These are phyloP conservation scores for Nicotiana paniculata DNA, from an alignment of 257 asterid species.

Conservation along the genomic window DNA sequence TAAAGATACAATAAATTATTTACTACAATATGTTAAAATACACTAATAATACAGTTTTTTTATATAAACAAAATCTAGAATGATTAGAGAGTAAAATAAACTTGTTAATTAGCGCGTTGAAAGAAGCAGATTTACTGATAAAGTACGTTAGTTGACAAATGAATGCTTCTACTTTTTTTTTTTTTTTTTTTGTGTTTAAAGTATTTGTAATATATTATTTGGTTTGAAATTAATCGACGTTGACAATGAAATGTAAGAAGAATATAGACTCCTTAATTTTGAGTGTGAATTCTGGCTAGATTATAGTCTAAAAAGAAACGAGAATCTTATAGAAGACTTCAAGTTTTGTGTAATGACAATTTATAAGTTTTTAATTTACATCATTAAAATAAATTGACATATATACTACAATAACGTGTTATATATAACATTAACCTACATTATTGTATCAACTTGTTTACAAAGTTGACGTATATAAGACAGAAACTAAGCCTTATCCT, in stretches of 20 bases:
- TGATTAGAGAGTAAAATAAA: too few species aligned
- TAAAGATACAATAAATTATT: too few species aligned
- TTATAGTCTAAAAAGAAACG: too few species aligned
- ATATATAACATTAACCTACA: too few species aligned
- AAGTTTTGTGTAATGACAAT: background rate
- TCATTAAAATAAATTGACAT: background rate
- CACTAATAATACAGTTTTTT: too few species aligned
- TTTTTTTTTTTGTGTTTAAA: background rate
- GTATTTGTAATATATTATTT: too few species aligned
- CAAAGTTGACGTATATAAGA: background rate
- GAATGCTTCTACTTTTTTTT: too few species aligned
- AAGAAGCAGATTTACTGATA: background rate
- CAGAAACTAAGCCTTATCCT: too few species aligned
- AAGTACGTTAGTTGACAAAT: background rate
- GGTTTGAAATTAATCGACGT: background rate
- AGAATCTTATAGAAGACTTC: background rate
- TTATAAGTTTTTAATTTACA: background rate
- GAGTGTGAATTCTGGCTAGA: too few species aligned
- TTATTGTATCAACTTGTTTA: too few species aligned
- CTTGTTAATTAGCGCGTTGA: background rate
- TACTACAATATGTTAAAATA: too few species aligned
- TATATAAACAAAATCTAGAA: too few species aligned
- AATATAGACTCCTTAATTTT: background rate
- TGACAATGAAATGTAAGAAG: background rate
- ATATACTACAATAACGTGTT: background rate